phyloP scores from a whole-genome alignment of 192 early-diverging fungal species.

The Podila epigama region DNA sequence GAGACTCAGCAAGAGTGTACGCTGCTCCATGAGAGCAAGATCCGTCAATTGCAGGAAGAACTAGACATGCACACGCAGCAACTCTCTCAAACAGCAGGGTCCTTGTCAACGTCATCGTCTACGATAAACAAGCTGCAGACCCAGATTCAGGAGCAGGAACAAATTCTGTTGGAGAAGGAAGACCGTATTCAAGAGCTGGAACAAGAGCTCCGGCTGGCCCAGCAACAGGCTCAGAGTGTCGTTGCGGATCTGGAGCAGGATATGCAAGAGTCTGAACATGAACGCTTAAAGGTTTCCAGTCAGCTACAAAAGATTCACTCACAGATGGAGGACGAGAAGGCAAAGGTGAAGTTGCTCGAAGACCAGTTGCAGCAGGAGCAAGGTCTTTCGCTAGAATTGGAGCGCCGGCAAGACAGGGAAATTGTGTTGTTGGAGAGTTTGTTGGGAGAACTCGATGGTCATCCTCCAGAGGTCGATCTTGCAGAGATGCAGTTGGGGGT shows the following conservation, averaged over 20 bases:
- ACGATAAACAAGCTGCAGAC: slow-evolving; percentile 16
- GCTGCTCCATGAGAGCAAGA: not conserved
- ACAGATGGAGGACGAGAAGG: slow-evolving; percentile 9
- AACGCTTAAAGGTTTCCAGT: slow-evolving; percentile 3
- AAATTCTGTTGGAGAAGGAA: slow-evolving; percentile 29
- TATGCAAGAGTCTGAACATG: slow-evolving; percentile 8
- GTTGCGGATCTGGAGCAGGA: slow-evolving; percentile 34
- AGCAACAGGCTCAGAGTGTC: slow-evolving; percentile 30
- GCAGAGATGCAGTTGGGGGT: not conserved
- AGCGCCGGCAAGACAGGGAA: slow-evolving; percentile 12
- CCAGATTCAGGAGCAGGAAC: slow-evolving; percentile 27
- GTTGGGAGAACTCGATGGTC: slow-evolving; percentile 16
- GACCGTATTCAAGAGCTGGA: slow-evolving; percentile 30
- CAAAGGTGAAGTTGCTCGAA: slow-evolving; percentile 7
- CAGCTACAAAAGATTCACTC: slow-evolving; percentile 11
- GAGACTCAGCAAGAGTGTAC: not conserved
- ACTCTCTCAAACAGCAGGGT: slow-evolving; percentile 1
- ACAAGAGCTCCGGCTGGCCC: slow-evolving; percentile 19
- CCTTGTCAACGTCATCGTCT: slow-evolving; percentile 7
- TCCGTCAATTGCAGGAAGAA: slow-evolving; percentile 11
- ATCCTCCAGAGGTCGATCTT: not conserved
- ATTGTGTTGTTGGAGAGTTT: slow-evolving; percentile 11
- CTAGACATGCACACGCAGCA: slow-evolving; percentile 9
- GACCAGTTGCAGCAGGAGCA: slow-evolving; percentile 11
- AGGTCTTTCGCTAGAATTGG: not conserved